Base-by-base conservation (phyloP, 805 yeast species). In the Myxozyma lipomycoides region DNA sequence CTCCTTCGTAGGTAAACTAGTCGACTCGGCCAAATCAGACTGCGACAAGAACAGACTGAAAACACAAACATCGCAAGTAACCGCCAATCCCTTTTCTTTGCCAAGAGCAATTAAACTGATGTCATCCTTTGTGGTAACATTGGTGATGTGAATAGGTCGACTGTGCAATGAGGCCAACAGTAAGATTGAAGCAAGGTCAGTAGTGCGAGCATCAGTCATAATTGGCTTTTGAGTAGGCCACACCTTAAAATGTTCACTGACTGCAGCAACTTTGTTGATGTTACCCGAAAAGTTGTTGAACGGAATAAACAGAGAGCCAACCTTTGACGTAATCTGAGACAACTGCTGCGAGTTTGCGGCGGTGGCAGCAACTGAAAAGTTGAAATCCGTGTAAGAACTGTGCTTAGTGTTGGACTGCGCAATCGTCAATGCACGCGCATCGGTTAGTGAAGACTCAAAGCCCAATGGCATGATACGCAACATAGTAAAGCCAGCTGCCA, bases 111-210 rank as follows among this genome's bases (percentile, higher is more conserved):
- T 86, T 66, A 91, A 75, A 55, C 85, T 82, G 65, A 91, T 75
- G 68, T 91, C 98, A 59, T 84, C 87, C 65, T 77, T 81, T 52
- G 84, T 76, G 38, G 86, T 80, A 45, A 91, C 93, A 60, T 86
- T 89, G 49, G 95, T 86, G 62, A 91, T 82, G 70, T 91, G 98
- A 58, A 91, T 84, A 37, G 88, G 74, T 64, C 95, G 79, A 71
- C 74, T 78, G 75, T 86, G 89, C 66, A 91, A 77, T 24, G 96
- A 85, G 40, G 97, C 95, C 70, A 91, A 75, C 64, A 91, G 77
- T 67, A 91, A 73, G 40, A 90, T 84, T 2, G 96, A 86, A n/a
- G 98, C 98, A 64, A 91, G 75, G 64, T 88, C 91, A 36, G 96
- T 86, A 23, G 91, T 83, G 67, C 80, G 82, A 44, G 98, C 96